Base-by-base conservation (phyloP, 371 early-diverging fungal genomes). In the Mortierella sp. region DNA sequence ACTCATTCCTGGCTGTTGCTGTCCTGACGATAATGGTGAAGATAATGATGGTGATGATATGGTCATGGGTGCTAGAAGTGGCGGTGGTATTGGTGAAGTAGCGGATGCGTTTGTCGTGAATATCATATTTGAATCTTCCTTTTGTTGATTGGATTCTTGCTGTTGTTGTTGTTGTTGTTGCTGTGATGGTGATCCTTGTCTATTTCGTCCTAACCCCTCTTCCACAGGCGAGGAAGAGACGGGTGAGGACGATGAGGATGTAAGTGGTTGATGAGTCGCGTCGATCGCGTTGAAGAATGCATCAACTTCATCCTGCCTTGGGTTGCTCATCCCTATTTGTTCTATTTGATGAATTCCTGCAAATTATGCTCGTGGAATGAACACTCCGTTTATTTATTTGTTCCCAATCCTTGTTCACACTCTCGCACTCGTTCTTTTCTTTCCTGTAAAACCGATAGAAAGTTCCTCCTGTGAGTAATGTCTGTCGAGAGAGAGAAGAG, bases 1-100 rank as follows among this genome's bases (percentile, higher is more conserved):
- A 37, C 75, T 80, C 75, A 67, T 80, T 49, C 79, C 79, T 3
- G 81, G 81, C 32, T 70, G 81, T 26, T 49, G 66, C 23, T 40
- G 67, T 1, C 61, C 53, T 47, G 35, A 47, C n/a, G 55, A 43
- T 8, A 55, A 7, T 23, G 32, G 34, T 17, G 34, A 54, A 28
- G 22, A 42, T 23, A 43, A n/a, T 1, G 75, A 51, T n/a, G 54
- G 40, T 47, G 64, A 57, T 15, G 69, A 42, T 37, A 35, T 37
- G 7, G 23, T 23, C n/a, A 49, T 49, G 0, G 49, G 12, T 49
- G 19, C 8, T 49, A 49, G 8, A 49, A 49, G 23, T 3, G 19
- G 60, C 8, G 58, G 35, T 5, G 40, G 49, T 19, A 34, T 34
- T 15, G 70, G 29, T 13, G 70, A 57, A 10, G 54, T 42, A 10